Base-by-base conservation (phyloP, 78 protist genomes). In the Neovahlkampfia damariscottae region DNA sequence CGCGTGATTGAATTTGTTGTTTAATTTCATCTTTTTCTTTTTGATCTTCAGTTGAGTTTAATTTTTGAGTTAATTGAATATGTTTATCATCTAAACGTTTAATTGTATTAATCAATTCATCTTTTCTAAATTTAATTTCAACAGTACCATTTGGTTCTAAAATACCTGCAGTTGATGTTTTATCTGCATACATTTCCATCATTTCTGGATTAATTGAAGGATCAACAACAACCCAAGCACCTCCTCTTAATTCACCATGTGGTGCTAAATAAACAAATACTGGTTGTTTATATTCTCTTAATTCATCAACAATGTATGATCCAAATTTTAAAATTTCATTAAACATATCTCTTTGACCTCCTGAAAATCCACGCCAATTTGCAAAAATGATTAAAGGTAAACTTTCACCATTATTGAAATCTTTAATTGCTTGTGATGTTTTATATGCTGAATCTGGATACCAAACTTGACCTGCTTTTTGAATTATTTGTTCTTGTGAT, bases 171-270 rank as follows among this genome's bases (percentile, higher is more conserved):
- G 96, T 84, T 4, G 93, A 79, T 27, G 70, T 67, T 35, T 67
- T 69, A 50, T 86, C 91, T 0, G 93, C 91, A 82, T 91, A 95
- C 97, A 94, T 94, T 69, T 91, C 95, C 89, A 96, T 91, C 85
- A 66, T 58, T 32, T 84, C 83, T 7, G 86, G 41, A 81, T 96
- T 96, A 86, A 96, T 96, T 7, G 84, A 78, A 0, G 96, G 80
- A 79, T 96, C 99, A 0, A 96, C 77, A 6, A 96, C 99, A 3
- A 96, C 99, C 99, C 99, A 96, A 37, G 99, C 96, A 7, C 99
- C 99, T 7, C 98, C 95, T 41, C 98, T 81, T 9, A 94, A 79
- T 81, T 92, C 97, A 2, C 87, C 91, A 73, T 38, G 31, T 30
- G 97, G 97, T 40, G 99, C 98, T 5, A 96, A 40, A 80, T 96